Evolutionary conservation across 164 flowering plant species (phyloP).

Genomic region (Chloranthus sessilifolius): DNA sequence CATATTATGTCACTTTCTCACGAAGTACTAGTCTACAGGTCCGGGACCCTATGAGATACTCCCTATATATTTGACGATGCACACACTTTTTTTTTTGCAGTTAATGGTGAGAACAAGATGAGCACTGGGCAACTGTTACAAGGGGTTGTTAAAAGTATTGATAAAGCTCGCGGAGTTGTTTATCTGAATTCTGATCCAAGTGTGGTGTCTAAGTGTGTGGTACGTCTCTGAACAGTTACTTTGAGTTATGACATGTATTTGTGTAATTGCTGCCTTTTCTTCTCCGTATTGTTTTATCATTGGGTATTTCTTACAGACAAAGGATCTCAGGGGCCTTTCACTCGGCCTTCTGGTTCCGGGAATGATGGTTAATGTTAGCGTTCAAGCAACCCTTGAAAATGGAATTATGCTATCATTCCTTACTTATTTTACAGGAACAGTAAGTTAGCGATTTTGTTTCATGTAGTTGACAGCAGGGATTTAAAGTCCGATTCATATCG

Average conservation of each 20-base stretch:
- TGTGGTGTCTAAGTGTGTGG: slow-evolving; percentile 67
- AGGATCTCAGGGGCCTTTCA: slow-evolving; percentile 87
- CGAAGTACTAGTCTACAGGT: no score
- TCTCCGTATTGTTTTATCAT: background rate
- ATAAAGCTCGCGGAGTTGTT: slow-evolving; percentile 69
- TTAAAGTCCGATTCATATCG: no score
- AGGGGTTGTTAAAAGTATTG: slow-evolving; percentile 72
- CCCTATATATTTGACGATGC: no score
- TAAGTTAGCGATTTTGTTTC: no score
- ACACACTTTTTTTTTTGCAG: slow-evolving; percentile 35
- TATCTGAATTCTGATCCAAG: slow-evolving; percentile 59
- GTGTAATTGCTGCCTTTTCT: background rate
- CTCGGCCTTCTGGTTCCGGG: slow-evolving; percentile 91
- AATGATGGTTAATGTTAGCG: slow-evolving; percentile 91
- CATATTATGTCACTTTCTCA: no score
- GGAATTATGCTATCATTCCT: slow-evolving; percentile 88
- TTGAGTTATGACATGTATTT: background rate
- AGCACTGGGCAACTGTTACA: slow-evolving; percentile 58
- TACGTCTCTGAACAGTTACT: slow-evolving; percentile 22
- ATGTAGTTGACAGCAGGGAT: no score
- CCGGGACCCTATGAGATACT: no score
- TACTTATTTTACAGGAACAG: slow-evolving; percentile 94
- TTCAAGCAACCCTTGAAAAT: slow-evolving; percentile 73
- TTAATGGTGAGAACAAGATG: slow-evolving; percentile 27
- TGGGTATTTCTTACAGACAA: slow-evolving; percentile 43